Percentiles rank a stretch among this genome's conserved stretches.
phyloP scores from a whole-genome alignment of 2,329 filamentous ascomycete genomes.

The Xylariaceae sp. region DNA sequence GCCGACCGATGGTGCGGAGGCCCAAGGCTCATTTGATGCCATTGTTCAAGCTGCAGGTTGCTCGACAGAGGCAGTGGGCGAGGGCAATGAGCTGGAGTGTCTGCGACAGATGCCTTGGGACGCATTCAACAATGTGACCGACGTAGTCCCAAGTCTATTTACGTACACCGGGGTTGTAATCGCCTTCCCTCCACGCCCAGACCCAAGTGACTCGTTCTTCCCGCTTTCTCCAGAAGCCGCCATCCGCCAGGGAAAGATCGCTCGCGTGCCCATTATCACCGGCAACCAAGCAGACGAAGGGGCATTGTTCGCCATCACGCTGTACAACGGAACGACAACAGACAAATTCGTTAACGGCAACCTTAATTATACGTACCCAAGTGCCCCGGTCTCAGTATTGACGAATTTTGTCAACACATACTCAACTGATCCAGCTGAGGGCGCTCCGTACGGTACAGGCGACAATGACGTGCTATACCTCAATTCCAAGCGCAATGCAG shows the following conservation, averaged over 20 bases:
- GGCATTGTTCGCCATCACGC: neutral
- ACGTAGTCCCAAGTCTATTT: neutral
- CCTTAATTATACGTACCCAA: neutral
- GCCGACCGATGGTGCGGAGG: neutral
- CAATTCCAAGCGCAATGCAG: neutral
- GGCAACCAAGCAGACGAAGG: constrained; percentile 1
- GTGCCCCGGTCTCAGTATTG: neutral
- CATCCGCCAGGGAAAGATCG: neutral
- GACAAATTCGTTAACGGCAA: neutral
- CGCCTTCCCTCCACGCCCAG: neutral
- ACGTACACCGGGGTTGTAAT: neutral
- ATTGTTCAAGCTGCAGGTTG: neutral
- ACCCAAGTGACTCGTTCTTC: neutral
- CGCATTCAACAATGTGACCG: neutral
- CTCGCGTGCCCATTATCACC: neutral
- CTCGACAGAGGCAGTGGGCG: too few species aligned
- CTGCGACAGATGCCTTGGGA: neutral
- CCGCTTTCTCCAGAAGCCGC: neutral
- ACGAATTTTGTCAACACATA: neutral
- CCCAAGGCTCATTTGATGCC: neutral
- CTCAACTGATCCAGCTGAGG: neutral
- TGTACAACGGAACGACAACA: neutral
- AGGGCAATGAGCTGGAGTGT: neutral
- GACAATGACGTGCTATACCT: neutral
- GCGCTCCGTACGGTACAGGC: neutral